phyloP scores from a whole-genome alignment of 331 rosid species.

The Acacia pycnantha region DNA sequence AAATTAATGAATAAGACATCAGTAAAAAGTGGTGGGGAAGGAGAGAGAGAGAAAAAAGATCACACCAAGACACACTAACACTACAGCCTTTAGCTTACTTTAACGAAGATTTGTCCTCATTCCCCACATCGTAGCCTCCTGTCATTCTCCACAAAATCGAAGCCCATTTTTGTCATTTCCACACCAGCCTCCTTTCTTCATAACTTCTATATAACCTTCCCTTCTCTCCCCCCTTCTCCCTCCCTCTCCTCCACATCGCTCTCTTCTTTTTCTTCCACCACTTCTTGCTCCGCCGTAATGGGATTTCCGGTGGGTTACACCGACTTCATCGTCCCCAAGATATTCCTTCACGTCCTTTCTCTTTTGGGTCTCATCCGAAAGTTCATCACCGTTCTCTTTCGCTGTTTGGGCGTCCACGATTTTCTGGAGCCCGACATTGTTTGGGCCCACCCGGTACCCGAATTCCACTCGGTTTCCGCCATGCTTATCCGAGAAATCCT shows the following conservation, averaged over 20 bases:
- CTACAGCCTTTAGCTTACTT: background rate
- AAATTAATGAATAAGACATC: conserved; percentile 23
- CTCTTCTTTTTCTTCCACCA: background rate
- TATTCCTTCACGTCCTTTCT: conserved; percentile 55
- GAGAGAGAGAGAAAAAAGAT: too few species aligned
- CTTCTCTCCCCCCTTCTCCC: background rate
- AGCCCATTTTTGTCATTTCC: conserved; percentile 41
- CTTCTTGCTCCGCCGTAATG: conserved; percentile 24
- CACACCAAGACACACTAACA: background rate
- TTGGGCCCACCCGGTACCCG: conserved; percentile 39
- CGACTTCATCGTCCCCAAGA: conserved; percentile 62
- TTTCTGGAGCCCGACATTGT: conserved; percentile 64
- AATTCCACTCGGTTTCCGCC: conserved; percentile 52
- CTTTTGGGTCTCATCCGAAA: conserved; percentile 56
- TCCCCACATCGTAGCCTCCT: background rate
- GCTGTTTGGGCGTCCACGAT: conserved; percentile 54
- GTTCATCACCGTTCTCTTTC: conserved; percentile 42
- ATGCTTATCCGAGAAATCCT: conserved; percentile 59
- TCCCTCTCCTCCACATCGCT: background rate
- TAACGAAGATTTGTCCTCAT: conserved; percentile 12
- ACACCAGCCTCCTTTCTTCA: background rate
- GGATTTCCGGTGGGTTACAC: conserved; percentile 85
- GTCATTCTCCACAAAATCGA: conserved; percentile 32
- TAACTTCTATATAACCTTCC: conserved; percentile 25
- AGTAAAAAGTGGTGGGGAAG: background rate